A percentile compares a stretch with the other conserved stretches of the same genome.
Conservation (phyloP, 2,329 filamentous ascomycete species). For the Cercospora sp. region DNA sequence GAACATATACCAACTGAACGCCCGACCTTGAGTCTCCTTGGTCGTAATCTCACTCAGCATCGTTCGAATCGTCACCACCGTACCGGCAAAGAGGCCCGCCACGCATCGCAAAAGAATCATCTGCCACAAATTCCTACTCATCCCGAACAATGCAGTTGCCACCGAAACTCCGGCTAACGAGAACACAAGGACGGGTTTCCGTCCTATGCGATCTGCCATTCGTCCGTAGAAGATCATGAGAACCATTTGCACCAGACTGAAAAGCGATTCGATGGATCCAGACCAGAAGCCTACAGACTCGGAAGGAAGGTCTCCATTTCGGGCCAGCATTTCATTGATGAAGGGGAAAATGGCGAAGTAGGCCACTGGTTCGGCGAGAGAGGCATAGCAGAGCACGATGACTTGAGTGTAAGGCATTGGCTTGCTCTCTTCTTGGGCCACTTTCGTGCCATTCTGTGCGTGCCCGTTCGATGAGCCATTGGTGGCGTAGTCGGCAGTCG, state of each 20-base stretch:
- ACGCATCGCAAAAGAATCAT: constrained; percentile 72
- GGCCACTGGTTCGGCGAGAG: constrained; percentile 74
- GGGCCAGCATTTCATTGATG: constrained; percentile 73
- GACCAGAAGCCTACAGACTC: constrained; percentile 78
- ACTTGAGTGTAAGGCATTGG: constrained; percentile 66
- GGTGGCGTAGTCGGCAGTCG: constrained; percentile 15
- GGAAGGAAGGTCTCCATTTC: constrained; percentile 61
- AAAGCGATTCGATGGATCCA: constrained; percentile 70
- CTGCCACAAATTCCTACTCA: constrained; percentile 66
- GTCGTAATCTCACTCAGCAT: constrained; percentile 76
- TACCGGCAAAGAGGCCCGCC: constrained; percentile 72
- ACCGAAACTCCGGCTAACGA: constrained; percentile 65
- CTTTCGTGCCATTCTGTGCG: background rate
- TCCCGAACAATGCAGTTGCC: constrained; percentile 65
- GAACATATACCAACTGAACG: constrained; percentile 77
- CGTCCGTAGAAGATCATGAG: constrained; percentile 77
- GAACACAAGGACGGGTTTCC: constrained; percentile 69
- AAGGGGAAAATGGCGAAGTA: constrained; percentile 81
- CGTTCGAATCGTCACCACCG: constrained; percentile 70
- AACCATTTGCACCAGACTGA: constrained; percentile 72
- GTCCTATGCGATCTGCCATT: constrained; percentile 66
- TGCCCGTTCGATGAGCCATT: constrained; percentile 11
- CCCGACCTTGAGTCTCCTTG: constrained; percentile 66
- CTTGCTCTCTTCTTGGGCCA: constrained; percentile 31
- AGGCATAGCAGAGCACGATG: constrained; percentile 69